phyloP scores from a whole-genome alignment of 2,329 filamentous ascomycete species.

The Microsporum audouinii region DNA sequence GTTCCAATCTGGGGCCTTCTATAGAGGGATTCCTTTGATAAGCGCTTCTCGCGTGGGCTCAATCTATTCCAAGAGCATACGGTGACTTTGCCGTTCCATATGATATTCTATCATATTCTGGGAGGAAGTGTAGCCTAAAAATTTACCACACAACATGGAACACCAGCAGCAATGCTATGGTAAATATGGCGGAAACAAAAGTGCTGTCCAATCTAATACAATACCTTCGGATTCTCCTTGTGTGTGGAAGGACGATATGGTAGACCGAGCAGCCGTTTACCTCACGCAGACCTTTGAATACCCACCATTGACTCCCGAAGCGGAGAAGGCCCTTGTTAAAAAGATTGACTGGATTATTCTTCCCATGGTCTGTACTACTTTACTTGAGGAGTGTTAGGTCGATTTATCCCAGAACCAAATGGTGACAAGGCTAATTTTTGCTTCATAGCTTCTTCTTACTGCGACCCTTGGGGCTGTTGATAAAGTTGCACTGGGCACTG shows the following conservation, averaged over 20 bases:
- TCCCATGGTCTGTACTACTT: constrained; percentile 38
- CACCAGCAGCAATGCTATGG: not conserved
- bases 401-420: not conserved
- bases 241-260: not conserved
- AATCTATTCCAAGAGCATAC: not conserved
- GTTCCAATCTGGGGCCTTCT: not conserved
- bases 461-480: constrained; percentile 23
- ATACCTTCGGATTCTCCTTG: not conserved
- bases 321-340: constrained; percentile 28
- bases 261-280: constrained; percentile 22
- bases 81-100: not conserved
- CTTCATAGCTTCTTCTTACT: constrained; percentile 18
- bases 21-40: not conserved
- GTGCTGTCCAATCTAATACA: not conserved
- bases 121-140: not conserved
- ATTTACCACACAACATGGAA: not conserved
- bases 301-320: constrained; percentile 17
- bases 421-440: too few relatives aligned
- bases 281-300: constrained; percentile 16
- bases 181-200: not conserved
- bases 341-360: constrained; percentile 48
- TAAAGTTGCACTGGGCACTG: constrained; percentile 26
- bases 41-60: not conserved
- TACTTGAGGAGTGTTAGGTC: not conserved
- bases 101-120: not conserved